Percentiles rank a stretch among this genome's conserved stretches.
These are phyloP conservation scores for Phytophthora crassamura DNA, from an alignment of 352 stramenopile genomes.

Conservation along the genomic window DNA sequence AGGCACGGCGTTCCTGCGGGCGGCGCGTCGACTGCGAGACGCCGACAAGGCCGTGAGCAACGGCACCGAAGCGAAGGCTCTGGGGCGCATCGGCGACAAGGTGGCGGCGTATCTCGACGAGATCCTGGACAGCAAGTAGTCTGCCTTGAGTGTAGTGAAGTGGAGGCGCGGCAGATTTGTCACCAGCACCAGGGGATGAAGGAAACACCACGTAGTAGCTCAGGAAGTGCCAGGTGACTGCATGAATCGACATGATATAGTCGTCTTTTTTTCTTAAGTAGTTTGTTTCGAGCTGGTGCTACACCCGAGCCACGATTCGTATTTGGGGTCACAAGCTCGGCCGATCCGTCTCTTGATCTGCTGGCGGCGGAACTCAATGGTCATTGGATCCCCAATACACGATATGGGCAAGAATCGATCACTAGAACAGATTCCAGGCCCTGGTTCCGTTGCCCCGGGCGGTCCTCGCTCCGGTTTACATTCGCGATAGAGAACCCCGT, in stretches of 20 bases:
- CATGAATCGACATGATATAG: constrained; percentile 9
- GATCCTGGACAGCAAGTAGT: constrained; percentile 34
- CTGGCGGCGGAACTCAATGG: constrained; percentile 27
- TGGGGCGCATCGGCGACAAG: constrained; percentile 69
- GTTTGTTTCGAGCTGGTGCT: background rate
- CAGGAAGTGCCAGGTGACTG: constrained; percentile 11
- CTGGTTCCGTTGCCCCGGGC: background rate
- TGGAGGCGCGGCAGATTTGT: background rate
- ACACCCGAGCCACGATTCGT: constrained; percentile 40
- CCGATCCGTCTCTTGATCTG: constrained; percentile 36
- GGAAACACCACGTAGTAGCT: constrained; percentile 5
- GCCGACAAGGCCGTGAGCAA: constrained; percentile 55
- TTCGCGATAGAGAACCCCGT: constrained; percentile 35
- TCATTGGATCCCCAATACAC: constrained; percentile 14
- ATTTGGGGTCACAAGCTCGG: constrained; percentile 16
- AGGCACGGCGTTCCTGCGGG: constrained; percentile 69
- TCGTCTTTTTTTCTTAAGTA: background rate
- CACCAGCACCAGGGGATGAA: constrained; percentile 4
- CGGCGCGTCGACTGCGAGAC: constrained; percentile 58
- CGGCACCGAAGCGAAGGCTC: constrained; percentile 55
- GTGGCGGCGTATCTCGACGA: constrained; percentile 66
- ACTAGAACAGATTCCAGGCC: constrained; percentile 38
- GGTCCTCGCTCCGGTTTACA: constrained; percentile 14
- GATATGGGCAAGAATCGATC: constrained; percentile 30
- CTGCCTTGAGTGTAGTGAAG: background rate